Base-by-base conservation (phyloP, 768 basidiomycete genomes). In the Holtermannia corniformis region DNA sequence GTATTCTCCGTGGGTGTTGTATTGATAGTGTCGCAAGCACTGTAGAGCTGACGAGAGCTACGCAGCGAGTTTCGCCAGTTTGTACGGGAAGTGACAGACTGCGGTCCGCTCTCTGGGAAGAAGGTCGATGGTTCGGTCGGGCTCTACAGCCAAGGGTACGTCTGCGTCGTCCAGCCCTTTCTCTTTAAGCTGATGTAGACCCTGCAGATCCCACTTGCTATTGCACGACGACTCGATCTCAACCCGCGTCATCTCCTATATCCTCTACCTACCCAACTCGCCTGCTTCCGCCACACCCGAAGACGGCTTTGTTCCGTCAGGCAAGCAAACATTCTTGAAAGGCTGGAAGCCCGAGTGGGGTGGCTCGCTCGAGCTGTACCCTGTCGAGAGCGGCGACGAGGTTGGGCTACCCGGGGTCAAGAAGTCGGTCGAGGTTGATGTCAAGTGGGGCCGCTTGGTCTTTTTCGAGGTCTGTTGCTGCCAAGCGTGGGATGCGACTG, bases 151-250 rank as follows among this genome's bases (percentile, higher is more conserved):
- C 81, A 84, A 56, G 88, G 90, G 43, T 95, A 85, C 70, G 91
- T 49, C 10, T 5, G 10, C n/a, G n/a, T n/a, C n/a, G n/a, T n/a
- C n/a, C n/a, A n/a, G n/a, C n/a, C n/a, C n/a, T n/a, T n/a, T n/a
- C n/a, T n/a, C n/a, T n/a, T n/a, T n/a, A n/a, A n/a, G n/a, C n/a
- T n/a, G n/a, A n/a, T n/a, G n/a, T n/a, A n/a, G n/a, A n/a, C 20
- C 21, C 28, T 4, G 22, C 44, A 68, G 68, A 24, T 74, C 72
- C 16, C 72, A 97, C 73, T 80, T 97, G 10, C 82, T 97, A 64
- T 88, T 93, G 72, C 93, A 97, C 76, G 93, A 97, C 82, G 93
- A 97, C 71, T 92, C 93, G 22, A 96, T 96, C 67, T 90, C 90
- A 56, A 81, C 89, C 5, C 84, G 93, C 22, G 81, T 89, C 41